Conservation (phyloP, 352 stramenopile genomes). For the Globisporangium alternatum region DNA sequence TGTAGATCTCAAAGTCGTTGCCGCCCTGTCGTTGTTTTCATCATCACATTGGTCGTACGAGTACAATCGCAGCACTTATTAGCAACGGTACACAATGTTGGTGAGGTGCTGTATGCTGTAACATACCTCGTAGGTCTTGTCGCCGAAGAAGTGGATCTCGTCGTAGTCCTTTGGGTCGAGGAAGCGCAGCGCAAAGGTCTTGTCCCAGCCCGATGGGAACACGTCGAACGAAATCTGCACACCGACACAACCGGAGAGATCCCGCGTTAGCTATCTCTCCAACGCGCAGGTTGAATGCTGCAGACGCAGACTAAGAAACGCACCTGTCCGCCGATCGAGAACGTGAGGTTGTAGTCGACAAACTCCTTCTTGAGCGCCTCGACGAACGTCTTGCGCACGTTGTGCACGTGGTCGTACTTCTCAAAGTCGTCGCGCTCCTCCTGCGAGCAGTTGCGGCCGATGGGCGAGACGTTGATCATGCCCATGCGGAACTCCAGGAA, state of each 20-base stretch:
- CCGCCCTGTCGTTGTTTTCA: conserved; percentile 73
- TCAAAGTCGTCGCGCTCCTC: conserved; percentile 98
- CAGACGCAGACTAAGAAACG: background rate
- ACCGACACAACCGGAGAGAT: background rate
- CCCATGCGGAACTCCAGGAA: conserved; percentile 99
- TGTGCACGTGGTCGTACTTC: conserved; percentile 94
- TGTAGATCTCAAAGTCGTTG: conserved; percentile 99
- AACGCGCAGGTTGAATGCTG: background rate
- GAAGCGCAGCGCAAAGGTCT: conserved; percentile 98
- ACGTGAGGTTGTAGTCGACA: conserved; percentile 94
- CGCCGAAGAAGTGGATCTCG: conserved; percentile 99
- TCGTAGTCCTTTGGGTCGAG: conserved; percentile 94
- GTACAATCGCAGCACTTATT: background rate
- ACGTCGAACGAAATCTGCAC: conserved; percentile 98
- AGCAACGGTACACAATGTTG: background rate
- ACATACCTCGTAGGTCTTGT: conserved; percentile 96
- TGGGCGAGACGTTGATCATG: conserved; percentile 99
- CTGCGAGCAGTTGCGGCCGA: conserved; percentile 97
- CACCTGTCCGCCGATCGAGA: conserved; percentile 96
- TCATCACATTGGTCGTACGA: background rate
- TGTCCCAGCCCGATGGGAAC: conserved; percentile 98
- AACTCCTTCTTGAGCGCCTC: conserved; percentile 94
- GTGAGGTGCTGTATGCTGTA: background rate
- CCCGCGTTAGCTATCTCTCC: background rate
- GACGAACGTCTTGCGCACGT: conserved; percentile 96